A percentile compares a stretch with the other conserved stretches of the same genome.
Conservation (phyloP, 192 early-diverging fungal species). For the Chytriomyces hyalinus region DNA sequence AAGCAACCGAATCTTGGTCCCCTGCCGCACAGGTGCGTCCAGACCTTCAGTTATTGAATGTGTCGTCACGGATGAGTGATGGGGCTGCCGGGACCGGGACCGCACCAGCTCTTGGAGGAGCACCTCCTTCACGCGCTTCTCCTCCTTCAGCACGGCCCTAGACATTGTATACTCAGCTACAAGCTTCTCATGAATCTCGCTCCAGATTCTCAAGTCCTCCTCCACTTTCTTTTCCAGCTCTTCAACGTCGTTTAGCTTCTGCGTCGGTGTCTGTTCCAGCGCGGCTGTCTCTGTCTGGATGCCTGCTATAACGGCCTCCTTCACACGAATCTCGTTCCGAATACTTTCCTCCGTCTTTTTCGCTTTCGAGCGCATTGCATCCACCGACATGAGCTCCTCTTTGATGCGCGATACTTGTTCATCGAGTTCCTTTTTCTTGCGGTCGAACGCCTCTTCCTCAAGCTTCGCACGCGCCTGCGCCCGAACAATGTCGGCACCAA, state of each 20-base stretch:
- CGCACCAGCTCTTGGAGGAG: slow-evolving; percentile 32
- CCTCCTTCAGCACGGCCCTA: slow-evolving; percentile 34
- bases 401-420: slow-evolving; percentile 26
- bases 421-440: slow-evolving; percentile 29
- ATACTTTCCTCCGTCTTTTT: slow-evolving; percentile 27
- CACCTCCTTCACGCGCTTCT: slow-evolving; percentile 33
- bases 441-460: slow-evolving; percentile 31
- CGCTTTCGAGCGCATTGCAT: slow-evolving; percentile 24
- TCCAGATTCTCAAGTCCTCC: slow-evolving; percentile 30
- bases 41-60: not conserved
- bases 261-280: not conserved
- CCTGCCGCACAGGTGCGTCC: not conserved
- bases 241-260: slow-evolving; percentile 17
- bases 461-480: slow-evolving; percentile 2
- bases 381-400: slow-evolving; percentile 15
- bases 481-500: slow-evolving; percentile 17
- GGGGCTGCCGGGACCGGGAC: not conserved
- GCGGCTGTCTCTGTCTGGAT: slow-evolving; percentile 15
- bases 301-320: slow-evolving; percentile 36
- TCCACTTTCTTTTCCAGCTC: slow-evolving; percentile 21
- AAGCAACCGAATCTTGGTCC: not conserved
- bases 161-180: slow-evolving; percentile 19
- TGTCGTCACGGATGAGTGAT: not conserved
- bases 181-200: slow-evolving; percentile 30
- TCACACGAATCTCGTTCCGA: slow-evolving; percentile 30